Conservation (phyloP, 306 rosid genomes). For the Carpinus viminea region DNA sequence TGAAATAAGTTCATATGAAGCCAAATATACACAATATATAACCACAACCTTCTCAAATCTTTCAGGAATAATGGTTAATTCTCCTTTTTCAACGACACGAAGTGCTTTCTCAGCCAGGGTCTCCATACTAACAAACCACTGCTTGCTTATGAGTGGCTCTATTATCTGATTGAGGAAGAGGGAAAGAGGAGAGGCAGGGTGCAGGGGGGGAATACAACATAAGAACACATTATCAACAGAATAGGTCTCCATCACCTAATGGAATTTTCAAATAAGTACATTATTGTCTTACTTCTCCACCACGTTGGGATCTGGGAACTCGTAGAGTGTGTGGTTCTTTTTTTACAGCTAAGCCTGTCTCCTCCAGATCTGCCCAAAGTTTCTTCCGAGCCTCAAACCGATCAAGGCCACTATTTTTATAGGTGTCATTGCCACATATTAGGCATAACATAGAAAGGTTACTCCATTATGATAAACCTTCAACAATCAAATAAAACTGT, state of each 20-base stretch:
- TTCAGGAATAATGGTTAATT: conserved; percentile 80
- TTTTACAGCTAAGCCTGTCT: conserved; percentile 80
- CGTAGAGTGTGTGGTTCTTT: conserved; percentile 84
- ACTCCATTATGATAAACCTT: conserved; percentile 7
- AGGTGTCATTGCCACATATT: conserved; percentile 30
- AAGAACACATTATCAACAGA: conserved; percentile 14
- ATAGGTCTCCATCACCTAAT: conserved; percentile 9
- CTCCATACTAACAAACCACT: conserved; percentile 98
- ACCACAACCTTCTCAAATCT: conserved; percentile 85
- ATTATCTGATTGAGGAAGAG: conserved; percentile 60
- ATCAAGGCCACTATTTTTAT: conserved; percentile 75
- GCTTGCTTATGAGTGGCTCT: conserved; percentile 95
- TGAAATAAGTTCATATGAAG: neutral
- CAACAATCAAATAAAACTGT: conserved; percentile 21
- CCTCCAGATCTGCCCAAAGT: conserved; percentile 94
- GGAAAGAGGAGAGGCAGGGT: conserved; percentile 9
- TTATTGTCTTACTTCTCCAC: conserved; percentile 82
- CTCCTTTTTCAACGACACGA: conserved; percentile 78
- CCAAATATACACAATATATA: neutral
- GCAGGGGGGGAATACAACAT: neutral
- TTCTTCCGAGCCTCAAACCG: conserved; percentile 95
- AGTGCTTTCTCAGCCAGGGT: conserved; percentile 92
- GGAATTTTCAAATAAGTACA: conserved; percentile 16
- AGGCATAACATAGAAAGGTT: conserved; percentile 17
- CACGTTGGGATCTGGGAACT: conserved; percentile 99